These are phyloP conservation scores for Fomitopsis palustris DNA, from an alignment of 1,284 basidiomycete genomes.

Conservation along the genomic window DNA sequence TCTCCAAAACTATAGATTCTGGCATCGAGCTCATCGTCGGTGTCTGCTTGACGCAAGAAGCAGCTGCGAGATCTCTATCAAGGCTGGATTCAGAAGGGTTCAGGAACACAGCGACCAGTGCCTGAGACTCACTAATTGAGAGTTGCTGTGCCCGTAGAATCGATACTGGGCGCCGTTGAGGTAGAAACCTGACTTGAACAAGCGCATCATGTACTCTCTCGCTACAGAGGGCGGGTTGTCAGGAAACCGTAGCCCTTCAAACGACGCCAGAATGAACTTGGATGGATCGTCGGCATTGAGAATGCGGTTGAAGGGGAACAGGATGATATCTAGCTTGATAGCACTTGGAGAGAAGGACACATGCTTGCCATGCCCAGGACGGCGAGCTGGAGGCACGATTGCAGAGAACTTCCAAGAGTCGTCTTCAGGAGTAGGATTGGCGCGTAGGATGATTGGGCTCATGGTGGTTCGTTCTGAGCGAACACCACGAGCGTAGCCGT, in stretches of 20 bases:
- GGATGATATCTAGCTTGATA: slow-evolving; percentile 45
- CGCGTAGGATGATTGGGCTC: slow-evolving; percentile 36
- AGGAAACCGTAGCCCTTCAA: slow-evolving; percentile 50
- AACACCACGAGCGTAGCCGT: neutral
- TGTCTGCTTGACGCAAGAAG: slow-evolving; percentile 50
- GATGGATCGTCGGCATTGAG: slow-evolving; percentile 49
- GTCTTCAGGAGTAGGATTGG: slow-evolving; percentile 43
- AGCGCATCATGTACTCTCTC: slow-evolving; percentile 51
- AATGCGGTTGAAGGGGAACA: slow-evolving; percentile 55
- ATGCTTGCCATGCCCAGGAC: slow-evolving; percentile 37
- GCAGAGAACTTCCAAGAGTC: slow-evolving; percentile 47
- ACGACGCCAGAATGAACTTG: slow-evolving; percentile 54
- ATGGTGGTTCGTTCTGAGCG: slow-evolving; percentile 19
- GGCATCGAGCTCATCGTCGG: slow-evolving; percentile 51
- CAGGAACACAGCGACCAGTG: too few relatives aligned
- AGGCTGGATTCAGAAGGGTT: neutral
- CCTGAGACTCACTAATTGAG: slow-evolving; percentile 47
- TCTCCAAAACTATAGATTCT: slow-evolving; percentile 55
- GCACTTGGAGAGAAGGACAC: slow-evolving; percentile 46
- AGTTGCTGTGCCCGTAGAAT: slow-evolving; percentile 68
- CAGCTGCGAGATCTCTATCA: slow-evolving; percentile 55
- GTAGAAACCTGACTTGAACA: slow-evolving; percentile 52
- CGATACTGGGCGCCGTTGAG: slow-evolving; percentile 59
- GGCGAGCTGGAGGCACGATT: slow-evolving; percentile 24
- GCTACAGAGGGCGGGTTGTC: slow-evolving; percentile 41